These are phyloP conservation scores for Ceratocystis lukuohia DNA, from an alignment of 2,329 filamentous ascomycete species.

Conservation along the genomic window DNA sequence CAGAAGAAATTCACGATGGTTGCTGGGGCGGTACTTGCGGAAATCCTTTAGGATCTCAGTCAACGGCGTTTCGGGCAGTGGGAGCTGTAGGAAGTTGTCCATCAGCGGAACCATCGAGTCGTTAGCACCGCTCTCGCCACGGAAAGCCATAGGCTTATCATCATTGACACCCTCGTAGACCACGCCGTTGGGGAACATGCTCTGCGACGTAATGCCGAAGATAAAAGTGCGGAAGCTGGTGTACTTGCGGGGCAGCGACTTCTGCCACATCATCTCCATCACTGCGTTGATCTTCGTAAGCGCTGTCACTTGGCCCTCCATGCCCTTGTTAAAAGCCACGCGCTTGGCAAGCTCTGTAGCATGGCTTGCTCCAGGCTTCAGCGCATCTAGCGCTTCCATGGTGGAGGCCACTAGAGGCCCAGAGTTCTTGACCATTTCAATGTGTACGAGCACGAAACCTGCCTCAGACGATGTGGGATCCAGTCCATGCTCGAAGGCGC, in stretches of 20 bases:
- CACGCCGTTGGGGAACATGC: constrained; percentile 88
- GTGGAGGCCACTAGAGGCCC: constrained; percentile 62
- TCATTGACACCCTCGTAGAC: constrained; percentile 74
- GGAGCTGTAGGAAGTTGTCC: constrained; percentile 73
- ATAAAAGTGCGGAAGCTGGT: constrained; percentile 91
- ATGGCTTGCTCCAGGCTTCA: constrained; percentile 21
- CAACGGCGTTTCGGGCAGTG: constrained; percentile 79
- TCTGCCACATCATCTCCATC: constrained; percentile 88
- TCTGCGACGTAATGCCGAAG: constrained; percentile 85
- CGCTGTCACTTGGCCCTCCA: constrained; percentile 46
- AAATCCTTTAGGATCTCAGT: constrained; percentile 84
- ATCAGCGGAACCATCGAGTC: constrained; percentile 87
- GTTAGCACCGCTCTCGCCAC: constrained; percentile 86
- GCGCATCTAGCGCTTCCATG: constrained; percentile 50
- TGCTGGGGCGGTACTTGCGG: constrained; percentile 73
- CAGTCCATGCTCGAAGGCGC: constrained; percentile 81
- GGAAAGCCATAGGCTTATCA: constrained; percentile 59
- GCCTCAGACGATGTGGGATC: constrained; percentile 81
- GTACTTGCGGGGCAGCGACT: constrained; percentile 72
- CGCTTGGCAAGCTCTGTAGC: constrained; percentile 32
- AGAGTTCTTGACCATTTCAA: constrained; percentile 88
- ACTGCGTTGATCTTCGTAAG: constrained; percentile 48
- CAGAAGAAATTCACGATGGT: constrained; percentile 73
- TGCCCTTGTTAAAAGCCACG: constrained; percentile 48
- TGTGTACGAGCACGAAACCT: constrained; percentile 88